A percentile compares a stretch with the other conserved stretches of the same genome.
Conservation (phyloP, 495 filamentous ascomycete genomes). For the Penicillium arizonense region DNA sequence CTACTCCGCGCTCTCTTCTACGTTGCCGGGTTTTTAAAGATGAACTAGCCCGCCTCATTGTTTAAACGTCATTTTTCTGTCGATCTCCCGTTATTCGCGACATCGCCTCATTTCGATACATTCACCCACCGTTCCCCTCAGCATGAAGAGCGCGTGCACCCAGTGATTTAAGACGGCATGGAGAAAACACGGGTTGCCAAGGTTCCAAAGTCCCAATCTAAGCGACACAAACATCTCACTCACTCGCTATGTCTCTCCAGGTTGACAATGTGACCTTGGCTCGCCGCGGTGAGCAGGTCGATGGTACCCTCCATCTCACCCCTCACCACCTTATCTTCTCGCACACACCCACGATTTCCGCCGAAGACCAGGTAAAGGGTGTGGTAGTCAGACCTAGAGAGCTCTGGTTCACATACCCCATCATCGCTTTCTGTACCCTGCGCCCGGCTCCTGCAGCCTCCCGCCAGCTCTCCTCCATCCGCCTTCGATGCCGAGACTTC, state of each 20-base stretch:
- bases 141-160: conserved; percentile 38
- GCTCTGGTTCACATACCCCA: conserved; percentile 90
- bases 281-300: conserved; percentile 57
- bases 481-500: conserved; percentile 89
- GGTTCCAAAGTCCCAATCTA: conserved; percentile 25
- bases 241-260: conserved; percentile 20
- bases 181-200: conserved; percentile 58
- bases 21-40: not conserved
- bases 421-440: conserved; percentile 74
- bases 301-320: conserved; percentile 62
- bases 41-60: conserved; percentile 1
- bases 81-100: not conserved
- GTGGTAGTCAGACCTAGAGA: conserved; percentile 58
- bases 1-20: conserved; percentile 1
- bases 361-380: conserved; percentile 33
- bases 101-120: not conserved
- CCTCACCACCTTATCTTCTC: conserved; percentile 67
- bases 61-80: not conserved
- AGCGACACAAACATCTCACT: conserved; percentile 2
- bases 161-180: conserved; percentile 45
- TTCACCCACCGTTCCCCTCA: conserved; percentile 11
- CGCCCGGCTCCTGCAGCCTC: conserved; percentile 69
- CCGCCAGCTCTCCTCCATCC: conserved; percentile 75
- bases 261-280: conserved; percentile 65
- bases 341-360: conserved; percentile 40